Percentiles rank a stretch among this genome's conserved stretches.
Conservation (phyloP, 331 rosid genomes). For the Dryas integrifolia region DNA sequence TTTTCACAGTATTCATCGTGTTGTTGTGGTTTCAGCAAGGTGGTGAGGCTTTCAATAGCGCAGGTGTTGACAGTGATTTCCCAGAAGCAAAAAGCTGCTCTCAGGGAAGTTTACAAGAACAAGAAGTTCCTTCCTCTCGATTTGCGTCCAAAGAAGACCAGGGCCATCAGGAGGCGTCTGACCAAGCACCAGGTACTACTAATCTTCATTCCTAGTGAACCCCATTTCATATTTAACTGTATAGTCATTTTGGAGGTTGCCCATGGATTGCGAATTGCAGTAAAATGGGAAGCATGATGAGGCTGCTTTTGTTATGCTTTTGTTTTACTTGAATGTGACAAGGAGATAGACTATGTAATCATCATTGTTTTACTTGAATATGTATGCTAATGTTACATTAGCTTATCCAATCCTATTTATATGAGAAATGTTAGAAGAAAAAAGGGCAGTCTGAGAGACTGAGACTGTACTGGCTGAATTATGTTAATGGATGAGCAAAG, state of each 20-base stretch:
- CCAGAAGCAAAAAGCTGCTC: slow-evolving; percentile 78
- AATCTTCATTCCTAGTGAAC: not conserved
- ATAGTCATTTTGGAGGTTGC: not conserved
- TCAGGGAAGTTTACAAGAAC: slow-evolving; percentile 81
- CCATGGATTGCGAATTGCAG: too few relatives aligned
- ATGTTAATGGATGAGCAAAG: not conserved
- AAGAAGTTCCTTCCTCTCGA: slow-evolving; percentile 88
- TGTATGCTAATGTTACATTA: not conserved
- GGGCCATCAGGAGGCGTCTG: slow-evolving; percentile 85
- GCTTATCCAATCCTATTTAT: too few relatives aligned
- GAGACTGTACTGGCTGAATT: not conserved
- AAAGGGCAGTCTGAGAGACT: not conserved
- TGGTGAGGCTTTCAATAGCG: slow-evolving; percentile 77
- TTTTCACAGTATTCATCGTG: not conserved
- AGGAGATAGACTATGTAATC: not conserved
- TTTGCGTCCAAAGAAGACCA: slow-evolving; percentile 92
- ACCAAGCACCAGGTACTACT: slow-evolving; percentile 82
- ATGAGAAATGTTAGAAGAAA: not conserved
- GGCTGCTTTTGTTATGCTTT: not conserved
- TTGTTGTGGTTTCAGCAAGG: slow-evolving; percentile 59
- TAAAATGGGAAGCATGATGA: too few relatives aligned
- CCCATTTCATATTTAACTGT: not conserved
- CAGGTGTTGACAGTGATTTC: slow-evolving; percentile 92
- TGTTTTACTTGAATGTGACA: not conserved
- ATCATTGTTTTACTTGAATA: not conserved